Evolutionary conservation across 352 stramenopile genomes (phyloP).

Genomic region (Pythium graminicola): DNA sequence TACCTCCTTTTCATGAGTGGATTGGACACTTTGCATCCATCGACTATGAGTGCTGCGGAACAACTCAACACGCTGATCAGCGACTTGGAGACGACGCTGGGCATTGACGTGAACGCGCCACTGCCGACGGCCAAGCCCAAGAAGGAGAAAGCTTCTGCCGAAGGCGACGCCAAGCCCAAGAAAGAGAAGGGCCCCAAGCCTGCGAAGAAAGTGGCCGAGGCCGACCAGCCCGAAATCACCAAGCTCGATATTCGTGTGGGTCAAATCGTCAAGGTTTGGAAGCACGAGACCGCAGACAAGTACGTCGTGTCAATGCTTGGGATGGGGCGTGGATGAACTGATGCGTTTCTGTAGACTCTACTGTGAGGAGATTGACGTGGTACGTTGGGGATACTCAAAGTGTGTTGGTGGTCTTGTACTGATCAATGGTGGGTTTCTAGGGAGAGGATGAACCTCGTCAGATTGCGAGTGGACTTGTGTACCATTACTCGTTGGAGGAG

Average conservation of each 20-base stretch:
- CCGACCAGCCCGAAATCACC: constrained; percentile 76
- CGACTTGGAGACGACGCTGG: constrained; percentile 65
- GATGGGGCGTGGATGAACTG: not conserved
- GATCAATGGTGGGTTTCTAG: constrained; percentile 10
- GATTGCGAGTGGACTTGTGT: constrained; percentile 93
- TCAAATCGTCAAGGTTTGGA: constrained; percentile 75
- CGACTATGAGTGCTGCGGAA: constrained; percentile 34
- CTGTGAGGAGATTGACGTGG: constrained; percentile 98
- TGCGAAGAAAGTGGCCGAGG: constrained; percentile 32
- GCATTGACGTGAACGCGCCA: constrained; percentile 61
- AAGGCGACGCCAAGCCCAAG: too few relatives aligned
- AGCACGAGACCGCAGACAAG: constrained; percentile 88
- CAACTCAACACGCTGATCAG: constrained; percentile 67
- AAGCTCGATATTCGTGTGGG: constrained; percentile 79
- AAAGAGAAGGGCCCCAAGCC: constrained; percentile 45
- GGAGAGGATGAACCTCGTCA: constrained; percentile 90
- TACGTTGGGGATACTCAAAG: not conserved
- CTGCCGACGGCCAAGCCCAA: constrained; percentile 27
- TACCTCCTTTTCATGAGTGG: constrained; percentile 7
- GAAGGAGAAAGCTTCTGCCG: too few relatives aligned
- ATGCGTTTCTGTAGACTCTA: constrained; percentile 66
- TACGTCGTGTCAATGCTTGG: constrained; percentile 7
- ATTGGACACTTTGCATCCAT: constrained; percentile 14
- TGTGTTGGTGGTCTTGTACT: not conserved
- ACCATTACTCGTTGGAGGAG: constrained; percentile 94